A percentile compares a stretch with the other conserved stretches of the same genome.
These are phyloP conservation scores for Nicotiana attenuata DNA, from an alignment of 257 asterid genomes.

Conservation along the genomic window DNA sequence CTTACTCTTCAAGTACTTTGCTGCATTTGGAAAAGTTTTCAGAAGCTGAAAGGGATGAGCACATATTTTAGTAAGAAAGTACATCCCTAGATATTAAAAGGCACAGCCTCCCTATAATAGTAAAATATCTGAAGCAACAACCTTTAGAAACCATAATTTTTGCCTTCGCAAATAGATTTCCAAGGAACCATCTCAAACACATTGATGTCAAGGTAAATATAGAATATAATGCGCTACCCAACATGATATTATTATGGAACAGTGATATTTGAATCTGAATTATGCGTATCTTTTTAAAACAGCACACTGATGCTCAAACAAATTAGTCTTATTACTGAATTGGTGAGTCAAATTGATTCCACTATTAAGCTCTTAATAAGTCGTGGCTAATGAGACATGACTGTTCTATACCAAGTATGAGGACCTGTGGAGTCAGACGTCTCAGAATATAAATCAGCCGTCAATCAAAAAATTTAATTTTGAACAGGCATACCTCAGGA, in stretches of 20 bases:
- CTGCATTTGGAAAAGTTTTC: conserved; percentile 67
- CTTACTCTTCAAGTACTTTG: conserved; percentile 76
- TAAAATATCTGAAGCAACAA: not conserved
- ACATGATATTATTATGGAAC: not conserved
- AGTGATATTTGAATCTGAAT: not conserved
- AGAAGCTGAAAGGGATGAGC: conserved; percentile 52
- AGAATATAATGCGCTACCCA: not conserved
- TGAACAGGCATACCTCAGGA: conserved; percentile 50
- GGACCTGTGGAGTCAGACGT: not conserved
- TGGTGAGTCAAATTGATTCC: not conserved
- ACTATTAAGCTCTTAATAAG: not conserved
- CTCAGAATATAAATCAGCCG: not conserved
- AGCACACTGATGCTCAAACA: not conserved
- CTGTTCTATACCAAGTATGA: not conserved
- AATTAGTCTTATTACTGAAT: not conserved
- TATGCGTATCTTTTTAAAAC: not conserved
- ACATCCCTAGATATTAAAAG: not conserved
- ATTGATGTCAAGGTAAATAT: not conserved
- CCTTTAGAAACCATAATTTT: not conserved
- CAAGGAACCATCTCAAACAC: not conserved
- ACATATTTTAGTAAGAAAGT: conserved; percentile 21
- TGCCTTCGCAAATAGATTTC: not conserved
- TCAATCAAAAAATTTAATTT: conserved; percentile 1
- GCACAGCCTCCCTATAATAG: not conserved
- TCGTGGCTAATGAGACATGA: not conserved